Percentiles rank a stretch among this genome's conserved stretches.
phyloP scores from a whole-genome alignment of 23 red algal species.

The Gracilariopsis chorda region DNA sequence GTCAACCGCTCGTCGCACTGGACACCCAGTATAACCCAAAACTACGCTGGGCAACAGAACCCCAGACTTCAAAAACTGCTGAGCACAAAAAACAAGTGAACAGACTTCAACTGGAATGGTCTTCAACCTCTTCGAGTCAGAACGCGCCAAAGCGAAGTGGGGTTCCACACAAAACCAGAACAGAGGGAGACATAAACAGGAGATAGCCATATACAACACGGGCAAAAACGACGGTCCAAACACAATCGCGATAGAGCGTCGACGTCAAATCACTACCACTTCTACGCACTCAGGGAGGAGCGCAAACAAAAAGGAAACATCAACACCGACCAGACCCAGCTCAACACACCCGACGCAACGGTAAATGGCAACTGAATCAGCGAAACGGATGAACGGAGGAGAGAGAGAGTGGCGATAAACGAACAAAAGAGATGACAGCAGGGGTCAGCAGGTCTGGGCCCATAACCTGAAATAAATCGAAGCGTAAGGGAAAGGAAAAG shows the following conservation, averaged over 20 bases:
- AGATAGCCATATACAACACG: background rate
- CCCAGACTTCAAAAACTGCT: background rate
- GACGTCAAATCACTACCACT: background rate
- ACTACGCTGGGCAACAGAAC: background rate
- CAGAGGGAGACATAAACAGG: background rate
- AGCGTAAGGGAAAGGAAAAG: too few relatives aligned
- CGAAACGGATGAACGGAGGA: background rate
- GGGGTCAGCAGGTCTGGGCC: background rate
- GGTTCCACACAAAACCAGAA: background rate
- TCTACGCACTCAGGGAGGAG: background rate
- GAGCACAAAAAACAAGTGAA: background rate
- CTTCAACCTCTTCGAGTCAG: background rate
- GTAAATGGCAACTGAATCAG: background rate
- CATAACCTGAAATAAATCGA: background rate
- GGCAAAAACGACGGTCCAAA: background rate
- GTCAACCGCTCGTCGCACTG: too few relatives aligned
- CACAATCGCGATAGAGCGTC: background rate
- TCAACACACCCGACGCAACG: background rate
- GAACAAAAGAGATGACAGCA: background rate
- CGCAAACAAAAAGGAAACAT: background rate
- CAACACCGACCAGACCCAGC: background rate
- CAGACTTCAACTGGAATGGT: background rate
- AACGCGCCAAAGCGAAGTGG: background rate
- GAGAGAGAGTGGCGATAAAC: background rate
- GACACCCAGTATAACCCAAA: too few relatives aligned